Conservation (phyloP, 169 alveolate species). For the Plasmodium berghei region DNA sequence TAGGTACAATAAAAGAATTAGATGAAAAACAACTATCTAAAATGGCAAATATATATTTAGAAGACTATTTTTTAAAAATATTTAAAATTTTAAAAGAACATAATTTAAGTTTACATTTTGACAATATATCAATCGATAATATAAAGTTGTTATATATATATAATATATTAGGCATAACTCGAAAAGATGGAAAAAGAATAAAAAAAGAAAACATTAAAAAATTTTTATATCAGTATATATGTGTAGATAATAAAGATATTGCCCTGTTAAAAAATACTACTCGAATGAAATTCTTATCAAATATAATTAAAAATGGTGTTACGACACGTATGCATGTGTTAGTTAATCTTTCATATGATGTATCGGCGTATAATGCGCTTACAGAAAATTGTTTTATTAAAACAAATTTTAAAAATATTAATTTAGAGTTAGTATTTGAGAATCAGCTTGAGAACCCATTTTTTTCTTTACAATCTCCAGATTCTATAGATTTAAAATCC, state of each 20-base stretch:
- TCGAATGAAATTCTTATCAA: constrained; percentile 65
- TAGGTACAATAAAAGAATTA: constrained; percentile 47
- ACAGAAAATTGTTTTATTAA: constrained; percentile 40
- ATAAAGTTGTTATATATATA: constrained; percentile 42
- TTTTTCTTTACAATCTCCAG: constrained; percentile 63
- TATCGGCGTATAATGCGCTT: constrained; percentile 27
- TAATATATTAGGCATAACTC: constrained; percentile 61
- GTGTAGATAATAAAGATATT: constrained; percentile 63
- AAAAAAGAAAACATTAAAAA: constrained; percentile 74
- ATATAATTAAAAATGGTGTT: constrained; percentile 73
- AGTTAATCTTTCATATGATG: constrained; percentile 38
- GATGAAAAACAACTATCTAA: constrained; percentile 62
- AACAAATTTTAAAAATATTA: constrained; percentile 55
- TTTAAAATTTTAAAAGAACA: constrained; percentile 61
- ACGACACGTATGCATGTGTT: constrained; percentile 72
- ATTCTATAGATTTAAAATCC: constrained; percentile 54
- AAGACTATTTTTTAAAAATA: constrained; percentile 72
- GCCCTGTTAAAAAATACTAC: constrained; percentile 35
- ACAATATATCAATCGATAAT: constrained; percentile 45
- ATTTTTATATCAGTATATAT: constrained; percentile 73
- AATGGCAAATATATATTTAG: constrained; percentile 73
- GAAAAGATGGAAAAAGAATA: constrained; percentile 70
- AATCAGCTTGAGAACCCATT: constrained; percentile 67
- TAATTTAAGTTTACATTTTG: constrained; percentile 65
- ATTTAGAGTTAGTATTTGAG: constrained; percentile 61